Conservation (phyloP, 2,329 filamentous ascomycete genomes). For the Trichothecium roseum region DNA sequence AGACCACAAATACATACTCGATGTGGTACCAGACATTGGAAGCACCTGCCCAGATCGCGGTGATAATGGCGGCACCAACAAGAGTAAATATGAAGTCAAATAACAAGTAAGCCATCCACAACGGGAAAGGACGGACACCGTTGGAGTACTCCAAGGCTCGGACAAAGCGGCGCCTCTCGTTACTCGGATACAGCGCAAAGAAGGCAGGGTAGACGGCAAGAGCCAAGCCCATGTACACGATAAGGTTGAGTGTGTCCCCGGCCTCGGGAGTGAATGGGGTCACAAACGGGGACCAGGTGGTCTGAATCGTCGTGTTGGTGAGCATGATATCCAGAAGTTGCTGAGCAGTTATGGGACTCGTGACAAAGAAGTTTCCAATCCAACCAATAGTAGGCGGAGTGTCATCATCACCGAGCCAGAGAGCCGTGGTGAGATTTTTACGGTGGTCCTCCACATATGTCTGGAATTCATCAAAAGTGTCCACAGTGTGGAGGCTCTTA, state of each 20-base stretch:
- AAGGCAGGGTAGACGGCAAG: slow-evolving; percentile 74
- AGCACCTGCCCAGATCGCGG: slow-evolving; percentile 56
- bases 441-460: slow-evolving; percentile 52
- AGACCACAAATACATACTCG: slow-evolving; percentile 71
- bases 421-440: slow-evolving; percentile 60
- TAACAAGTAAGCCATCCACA: slow-evolving; percentile 73
- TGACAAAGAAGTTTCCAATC: slow-evolving; percentile 49
- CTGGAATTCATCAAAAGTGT: slow-evolving; percentile 60
- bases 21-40: slow-evolving; percentile 65
- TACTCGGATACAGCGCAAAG: slow-evolving; percentile 81
- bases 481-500: slow-evolving; percentile 38
- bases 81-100: slow-evolving; percentile 76
- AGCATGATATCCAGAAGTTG: slow-evolving; percentile 58
- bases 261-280: slow-evolving; percentile 58
- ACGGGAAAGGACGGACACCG: slow-evolving; percentile 67
- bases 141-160: slow-evolving; percentile 86
- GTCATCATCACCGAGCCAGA: slow-evolving; percentile 59
- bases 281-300: slow-evolving; percentile 66
- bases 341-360: slow-evolving; percentile 50
- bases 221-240: slow-evolving; percentile 72
- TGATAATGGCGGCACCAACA: slow-evolving; percentile 50
- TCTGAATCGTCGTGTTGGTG: slow-evolving; percentile 57
- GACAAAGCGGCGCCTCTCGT: slow-evolving; percentile 69
- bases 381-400: slow-evolving; percentile 60
- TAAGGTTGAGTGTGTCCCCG: slow-evolving; percentile 66